Evolutionary conservation across 345 rosid species (phyloP), one percentile per base, ranked within the genome.

Genomic region (Salix koriyanagi): DNA sequence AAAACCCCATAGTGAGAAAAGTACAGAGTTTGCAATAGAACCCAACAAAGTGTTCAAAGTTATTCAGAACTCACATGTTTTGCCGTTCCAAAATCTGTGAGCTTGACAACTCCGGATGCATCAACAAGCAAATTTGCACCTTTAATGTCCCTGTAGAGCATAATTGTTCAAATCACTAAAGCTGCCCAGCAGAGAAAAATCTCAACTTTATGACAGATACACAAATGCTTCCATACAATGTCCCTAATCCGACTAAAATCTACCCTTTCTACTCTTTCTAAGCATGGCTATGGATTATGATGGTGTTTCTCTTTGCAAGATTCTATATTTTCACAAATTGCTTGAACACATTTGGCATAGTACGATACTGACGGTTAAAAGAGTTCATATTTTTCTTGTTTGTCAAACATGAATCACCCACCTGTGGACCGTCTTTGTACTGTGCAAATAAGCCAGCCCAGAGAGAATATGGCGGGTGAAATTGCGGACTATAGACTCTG

Each of bases 61-160:
- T 50, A 73, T 11, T 11, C 4, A 67, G 68, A 36, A 76, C 91
- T 87, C 75, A 91, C 93, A 84, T 85, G 91, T 78, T 91, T 91
- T 73, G 96, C 96, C 93, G 85, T 84, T 72, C 96, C 96, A 86
- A 91, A 91, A 80, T 91, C 93, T 48, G 93, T 91, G 75, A 91
- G 87, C 86, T 91, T 91, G 50, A 91, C 93, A 16, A 82, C 79
- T 5, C 93, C 96, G 4, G 67, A 79, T 61, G 88, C 80, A 75
- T 91, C 87, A 72, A 91, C 96, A 66, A 91, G 91, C 81, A 91
- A 82, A 85, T 91, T 91, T 76, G 91, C 93, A 70, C 96, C 93
- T 85, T 91, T 91, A 48, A 91, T 91, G 81, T 89, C 96, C 88
- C 96, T 91, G 79, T 28, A 78, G 28, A 67, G 42, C 67, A 75